Conservation (phyloP, 768 basidiomycete species). For the Tricholoma hemisulphureum region DNA sequence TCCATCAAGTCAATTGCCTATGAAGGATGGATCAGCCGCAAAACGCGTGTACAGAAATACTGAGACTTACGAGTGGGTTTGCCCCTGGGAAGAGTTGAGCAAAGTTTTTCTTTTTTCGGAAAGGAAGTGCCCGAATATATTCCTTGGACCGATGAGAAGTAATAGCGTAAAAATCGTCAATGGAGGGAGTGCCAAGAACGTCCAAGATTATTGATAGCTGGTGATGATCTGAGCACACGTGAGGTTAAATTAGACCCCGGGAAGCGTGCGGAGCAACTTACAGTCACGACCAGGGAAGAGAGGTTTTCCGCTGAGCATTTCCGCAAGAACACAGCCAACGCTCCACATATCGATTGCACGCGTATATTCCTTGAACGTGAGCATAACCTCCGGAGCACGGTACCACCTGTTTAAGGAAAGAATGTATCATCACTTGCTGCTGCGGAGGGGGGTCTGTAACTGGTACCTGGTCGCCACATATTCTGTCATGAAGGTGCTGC, state of each 20-base stretch:
- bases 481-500: constrained; percentile 85
- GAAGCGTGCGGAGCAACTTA: constrained; percentile 40
- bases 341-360: constrained; percentile 86
- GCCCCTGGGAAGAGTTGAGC: constrained; percentile 70
- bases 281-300: constrained; percentile 95
- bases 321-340: constrained; percentile 84
- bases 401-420: constrained; percentile 69
- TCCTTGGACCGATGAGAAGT: constrained; percentile 76
- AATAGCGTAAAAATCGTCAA: constrained; percentile 95
- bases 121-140: constrained; percentile 86
- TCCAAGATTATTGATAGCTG: constrained; percentile 92
- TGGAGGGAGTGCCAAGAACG: constrained; percentile 85
- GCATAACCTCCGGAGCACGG: constrained; percentile 96
- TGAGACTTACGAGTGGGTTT: constrained; percentile 52
- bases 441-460: constrained; percentile 4
- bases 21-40: not conserved
- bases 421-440: too few species aligned
- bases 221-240: constrained; percentile 68
- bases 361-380: constrained; percentile 96
- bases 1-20: constrained; percentile 78
- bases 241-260: not conserved
- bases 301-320: constrained; percentile 90
- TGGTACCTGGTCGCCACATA: constrained; percentile 89
- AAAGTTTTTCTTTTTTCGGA: constrained; percentile 78
- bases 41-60: not conserved